Percentiles rank a stretch among this genome's conserved stretches.
Evolutionary conservation across 306 rosid genomes (phyloP).

Genomic region (Dryas alaskensis): DNA sequence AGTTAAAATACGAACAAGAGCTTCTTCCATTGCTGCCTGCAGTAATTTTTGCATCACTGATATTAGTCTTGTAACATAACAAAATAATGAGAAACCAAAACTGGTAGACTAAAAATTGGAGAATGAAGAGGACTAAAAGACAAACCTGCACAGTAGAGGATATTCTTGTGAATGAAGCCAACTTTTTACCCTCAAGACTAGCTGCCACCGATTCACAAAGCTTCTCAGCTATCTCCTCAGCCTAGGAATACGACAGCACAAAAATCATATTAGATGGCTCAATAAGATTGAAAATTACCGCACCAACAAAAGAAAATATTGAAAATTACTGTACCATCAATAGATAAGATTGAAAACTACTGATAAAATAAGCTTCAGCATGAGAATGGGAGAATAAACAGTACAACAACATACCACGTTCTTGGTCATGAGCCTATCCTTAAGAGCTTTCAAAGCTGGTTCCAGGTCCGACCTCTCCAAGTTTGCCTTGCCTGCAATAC

Average conservation of each 20-base stretch:
- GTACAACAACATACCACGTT: conserved; percentile 71
- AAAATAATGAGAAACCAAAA: background rate
- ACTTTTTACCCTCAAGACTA: conserved; percentile 94
- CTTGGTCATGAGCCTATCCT: conserved; percentile 99
- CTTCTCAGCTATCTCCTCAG: conserved; percentile 98
- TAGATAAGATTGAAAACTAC: conserved; percentile 6
- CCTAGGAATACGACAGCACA: conserved; percentile 48
- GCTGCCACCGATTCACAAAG: conserved; percentile 97
- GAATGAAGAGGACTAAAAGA: conserved; percentile 14
- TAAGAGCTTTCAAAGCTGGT: conserved; percentile 93
- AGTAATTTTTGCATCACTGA: conserved; percentile 18
- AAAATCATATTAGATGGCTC: conserved; percentile 22
- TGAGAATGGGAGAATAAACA: conserved; percentile 1
- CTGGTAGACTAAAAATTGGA: background rate
- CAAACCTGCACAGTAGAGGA: conserved; percentile 95
- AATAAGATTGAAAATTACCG: background rate
- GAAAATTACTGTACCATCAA: background rate
- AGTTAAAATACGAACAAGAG: conserved; percentile 88
- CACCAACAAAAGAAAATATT: background rate
- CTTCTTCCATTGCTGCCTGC: conserved; percentile 96
- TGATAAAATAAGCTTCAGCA: background rate
- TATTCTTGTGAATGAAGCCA: conserved; percentile 89
- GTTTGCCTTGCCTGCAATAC: conserved; percentile 96
- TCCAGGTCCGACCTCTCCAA: conserved; percentile 93
- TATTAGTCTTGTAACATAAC: conserved; percentile 11